Base-by-base conservation (phyloP, 345 rosid genomes). In the Aegle marmelos region DNA sequence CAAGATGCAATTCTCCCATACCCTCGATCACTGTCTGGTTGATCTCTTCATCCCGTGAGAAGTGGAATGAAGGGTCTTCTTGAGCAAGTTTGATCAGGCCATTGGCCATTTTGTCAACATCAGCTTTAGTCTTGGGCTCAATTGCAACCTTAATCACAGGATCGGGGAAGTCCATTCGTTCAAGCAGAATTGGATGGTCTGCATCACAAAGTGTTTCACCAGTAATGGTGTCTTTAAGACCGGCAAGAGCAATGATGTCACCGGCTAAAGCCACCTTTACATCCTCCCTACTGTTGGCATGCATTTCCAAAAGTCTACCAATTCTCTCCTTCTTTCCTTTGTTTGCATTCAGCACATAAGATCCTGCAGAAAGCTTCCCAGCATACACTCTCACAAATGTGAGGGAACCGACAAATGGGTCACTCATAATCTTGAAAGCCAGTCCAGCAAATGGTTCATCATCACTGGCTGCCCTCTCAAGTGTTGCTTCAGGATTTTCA, bases 1-100 rank as follows among this genome's bases (percentile, higher is more conserved):
- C 99, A 3, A 96, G 98, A 92, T 96, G 99, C 87, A 96, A 83
- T 79, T 96, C 99, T 75, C 98, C 98, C 99, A 96, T 96, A 68
- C 99, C 99, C 84, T 96, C 99, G 62, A 92, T 96, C 68, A 96
- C 95, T 1, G 99, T 96, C 89, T 96, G 99, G 78, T 96, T 93
- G 83, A 86, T 88, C 87, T 96, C 99, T 76, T 96, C 99, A 64
- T 96, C 99, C 3, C 95, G 91, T 0, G 98, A 91, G 83, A 96
- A 96, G 81, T 96, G 99, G 90, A 96, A 96, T 50, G 99, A 96
- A 11, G 95, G 99, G 68, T 96, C 99, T 90, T 96, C 99, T 78
- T 96, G 97, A 60, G 99, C 95, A 36, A 96, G 99, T 85, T 96
- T 96, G 90, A 93, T 81, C 87, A 96, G 79, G 61, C 97, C 98